Evolutionary conservation across 2,329 filamentous ascomycete genomes (phyloP).

Genomic region (Trichoderma afroharzianum): DNA sequence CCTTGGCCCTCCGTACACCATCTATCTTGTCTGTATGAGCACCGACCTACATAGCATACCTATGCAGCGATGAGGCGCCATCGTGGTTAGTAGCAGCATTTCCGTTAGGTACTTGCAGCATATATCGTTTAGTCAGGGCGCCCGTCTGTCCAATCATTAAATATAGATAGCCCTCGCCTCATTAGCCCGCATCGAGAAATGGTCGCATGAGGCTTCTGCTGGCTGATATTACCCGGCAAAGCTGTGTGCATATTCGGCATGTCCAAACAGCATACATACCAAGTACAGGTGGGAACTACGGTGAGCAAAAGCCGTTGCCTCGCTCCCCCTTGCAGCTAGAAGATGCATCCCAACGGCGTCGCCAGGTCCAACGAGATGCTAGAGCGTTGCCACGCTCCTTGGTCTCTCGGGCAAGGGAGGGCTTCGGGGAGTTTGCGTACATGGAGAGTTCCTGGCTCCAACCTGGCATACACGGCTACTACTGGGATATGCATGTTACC

Average conservation of each 20-base stretch:
- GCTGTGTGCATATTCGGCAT: background rate
- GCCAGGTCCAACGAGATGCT: background rate
- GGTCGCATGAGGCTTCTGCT: conserved; percentile 1
- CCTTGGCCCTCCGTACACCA: background rate
- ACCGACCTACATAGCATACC: background rate
- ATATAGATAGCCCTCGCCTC: background rate
- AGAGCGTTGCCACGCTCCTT: background rate
- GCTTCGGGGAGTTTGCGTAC: background rate
- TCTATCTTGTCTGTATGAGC: background rate
- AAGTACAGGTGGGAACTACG: background rate
- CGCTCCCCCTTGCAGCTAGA: background rate
- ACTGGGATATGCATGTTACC: background rate
- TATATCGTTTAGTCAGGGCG: background rate
- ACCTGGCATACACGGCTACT: background rate
- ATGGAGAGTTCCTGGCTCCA: background rate
- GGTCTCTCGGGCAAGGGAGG: background rate
- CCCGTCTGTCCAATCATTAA: background rate
- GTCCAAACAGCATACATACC: background rate
- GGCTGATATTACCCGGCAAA: background rate
- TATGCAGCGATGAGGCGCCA: background rate
- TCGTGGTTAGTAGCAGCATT: background rate
- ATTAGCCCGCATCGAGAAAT: conserved; percentile 6
- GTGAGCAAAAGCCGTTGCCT: background rate
- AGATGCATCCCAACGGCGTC: background rate
- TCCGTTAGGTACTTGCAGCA: background rate